These are phyloP conservation scores for Ophiostoma ulmi DNA, from an alignment of 2,329 filamentous ascomycete species.

Conservation along the genomic window DNA sequence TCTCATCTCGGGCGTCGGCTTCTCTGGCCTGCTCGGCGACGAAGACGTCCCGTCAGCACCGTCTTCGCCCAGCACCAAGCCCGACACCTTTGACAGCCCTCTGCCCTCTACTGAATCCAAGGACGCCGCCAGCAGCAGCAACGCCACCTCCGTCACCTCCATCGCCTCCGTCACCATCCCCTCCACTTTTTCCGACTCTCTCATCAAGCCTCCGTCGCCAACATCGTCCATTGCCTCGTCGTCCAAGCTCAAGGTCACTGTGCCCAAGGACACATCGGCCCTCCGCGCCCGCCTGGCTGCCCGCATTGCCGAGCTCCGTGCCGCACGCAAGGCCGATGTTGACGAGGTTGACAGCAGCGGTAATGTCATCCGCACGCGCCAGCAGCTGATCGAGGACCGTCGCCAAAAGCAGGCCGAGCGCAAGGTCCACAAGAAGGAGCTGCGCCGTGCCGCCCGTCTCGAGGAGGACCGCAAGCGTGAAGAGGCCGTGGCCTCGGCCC, in stretches of 20 bases:
- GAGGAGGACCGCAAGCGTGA: conserved; percentile 68
- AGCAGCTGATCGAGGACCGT: conserved; percentile 86
- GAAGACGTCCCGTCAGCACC: conserved; percentile 37
- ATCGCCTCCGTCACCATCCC: conserved; percentile 19
- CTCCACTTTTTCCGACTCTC: conserved; percentile 19
- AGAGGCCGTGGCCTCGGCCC: conserved; percentile 54
- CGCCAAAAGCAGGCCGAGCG: conserved; percentile 81
- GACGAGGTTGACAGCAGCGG: conserved; percentile 55
- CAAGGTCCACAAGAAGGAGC: conserved; percentile 82
- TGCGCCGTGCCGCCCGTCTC: conserved; percentile 68
- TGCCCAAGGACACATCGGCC: conserved; percentile 64
- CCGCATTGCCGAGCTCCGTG: conserved; percentile 77
- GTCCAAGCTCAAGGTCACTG: conserved; percentile 17
- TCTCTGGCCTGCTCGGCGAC: conserved; percentile 44
- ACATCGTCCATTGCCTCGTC: conserved; percentile 16
- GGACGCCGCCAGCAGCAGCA: conserved; percentile 47
- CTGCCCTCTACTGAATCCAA: conserved; percentile 35
- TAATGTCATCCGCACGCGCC: conserved; percentile 74
- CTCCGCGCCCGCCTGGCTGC: conserved; percentile 74
- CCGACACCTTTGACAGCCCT: conserved; percentile 57
- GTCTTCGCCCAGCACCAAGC: conserved; percentile 39
- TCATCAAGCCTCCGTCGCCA: conserved; percentile 31
- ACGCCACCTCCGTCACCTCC: conserved; percentile 15
- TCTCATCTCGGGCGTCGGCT: conserved; percentile 42
- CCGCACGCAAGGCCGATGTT: conserved; percentile 73